Evolutionary conservation across 805 yeast species (phyloP).

Genomic region (Metschnikowia drakensbergensis): DNA sequence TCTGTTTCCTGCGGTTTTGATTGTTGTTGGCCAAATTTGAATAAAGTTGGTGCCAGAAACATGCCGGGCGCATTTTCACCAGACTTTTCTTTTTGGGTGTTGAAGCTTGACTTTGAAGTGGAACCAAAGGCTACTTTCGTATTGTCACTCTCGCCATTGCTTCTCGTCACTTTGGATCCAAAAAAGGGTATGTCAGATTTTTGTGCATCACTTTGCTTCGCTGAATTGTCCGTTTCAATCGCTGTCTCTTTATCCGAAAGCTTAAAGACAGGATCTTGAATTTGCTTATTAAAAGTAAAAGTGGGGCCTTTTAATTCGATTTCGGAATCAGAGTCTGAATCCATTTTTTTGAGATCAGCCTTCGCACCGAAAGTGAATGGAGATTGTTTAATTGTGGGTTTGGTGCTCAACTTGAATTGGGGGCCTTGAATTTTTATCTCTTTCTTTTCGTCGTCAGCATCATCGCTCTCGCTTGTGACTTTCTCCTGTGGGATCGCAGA

Average conservation of each 20-base stretch:
- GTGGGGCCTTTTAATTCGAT: conserved; percentile 71
- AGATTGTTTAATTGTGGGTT: conserved; percentile 30
- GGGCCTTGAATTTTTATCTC: conserved; percentile 35
- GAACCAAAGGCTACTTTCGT: neutral
- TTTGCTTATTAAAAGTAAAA: conserved; percentile 45
- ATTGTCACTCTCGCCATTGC: neutral
- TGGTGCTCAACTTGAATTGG: conserved; percentile 26
- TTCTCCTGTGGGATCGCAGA: neutral
- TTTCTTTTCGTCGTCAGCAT: conserved; percentile 23
- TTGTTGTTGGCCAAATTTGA: neutral
- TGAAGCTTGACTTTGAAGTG: neutral
- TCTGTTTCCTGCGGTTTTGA: neutral
- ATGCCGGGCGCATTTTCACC: neutral
- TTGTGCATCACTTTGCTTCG: neutral
- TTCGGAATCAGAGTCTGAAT: conserved; percentile 56
- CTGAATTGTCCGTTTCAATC: neutral
- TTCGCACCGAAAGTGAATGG: conserved; percentile 38
- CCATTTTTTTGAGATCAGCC: conserved; percentile 29
- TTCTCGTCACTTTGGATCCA: neutral
- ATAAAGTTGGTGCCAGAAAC: neutral
- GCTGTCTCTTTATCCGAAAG: neutral
- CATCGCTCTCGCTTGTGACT: conserved; percentile 19
- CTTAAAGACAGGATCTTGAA: conserved; percentile 34
- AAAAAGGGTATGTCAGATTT: neutral
- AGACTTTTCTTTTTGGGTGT: neutral